A percentile compares a stretch with the other conserved stretches of the same genome.
Evolutionary conservation across 768 basidiomycete species (phyloP).

Genomic region (Leccinum sublutescens): DNA sequence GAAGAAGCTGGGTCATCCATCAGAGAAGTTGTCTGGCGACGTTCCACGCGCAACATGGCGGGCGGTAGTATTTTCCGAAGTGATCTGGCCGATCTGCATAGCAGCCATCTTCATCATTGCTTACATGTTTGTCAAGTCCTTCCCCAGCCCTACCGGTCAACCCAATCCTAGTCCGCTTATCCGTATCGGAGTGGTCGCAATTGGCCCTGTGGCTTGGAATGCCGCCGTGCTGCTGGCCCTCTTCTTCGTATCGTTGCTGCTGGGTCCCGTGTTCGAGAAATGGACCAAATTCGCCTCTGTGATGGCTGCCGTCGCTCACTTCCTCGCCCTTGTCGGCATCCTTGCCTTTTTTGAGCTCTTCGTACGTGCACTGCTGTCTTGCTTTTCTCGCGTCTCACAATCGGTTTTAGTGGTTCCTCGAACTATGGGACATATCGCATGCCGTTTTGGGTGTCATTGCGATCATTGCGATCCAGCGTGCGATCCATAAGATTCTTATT

Average conservation of each 20-base stretch:
- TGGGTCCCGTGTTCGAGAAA: constrained; percentile 84
- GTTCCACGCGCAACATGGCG: constrained; percentile 89
- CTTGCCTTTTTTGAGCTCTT: constrained; percentile 95
- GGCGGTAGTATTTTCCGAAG: constrained; percentile 81
- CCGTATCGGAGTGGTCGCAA: constrained; percentile 81
- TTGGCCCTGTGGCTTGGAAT: constrained; percentile 96
- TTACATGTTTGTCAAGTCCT: constrained; percentile 93
- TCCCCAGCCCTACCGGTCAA: constrained; percentile 63
- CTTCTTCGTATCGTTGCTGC: constrained; percentile 90
- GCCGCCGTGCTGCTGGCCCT: constrained; percentile 79
- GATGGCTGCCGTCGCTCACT: constrained; percentile 91
- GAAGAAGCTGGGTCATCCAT: constrained; percentile 96
- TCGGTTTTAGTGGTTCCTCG: constrained; percentile 80
- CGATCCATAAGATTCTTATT: constrained; percentile 92
- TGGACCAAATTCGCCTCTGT: constrained; percentile 88
- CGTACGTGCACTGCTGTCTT: constrained; percentile 47
- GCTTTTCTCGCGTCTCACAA: constrained; percentile 32
- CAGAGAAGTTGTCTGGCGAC: constrained; percentile 94
- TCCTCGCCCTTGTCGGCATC: constrained; percentile 75
- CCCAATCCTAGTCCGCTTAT: constrained; percentile 81
- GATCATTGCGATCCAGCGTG: constrained; percentile 86
- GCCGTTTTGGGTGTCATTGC: constrained; percentile 91
- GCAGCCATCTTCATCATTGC: constrained; percentile 78
- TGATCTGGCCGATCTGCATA: constrained; percentile 74
- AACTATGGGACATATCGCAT: constrained; percentile 95